Evolutionary conservation across 495 filamentous ascomycete genomes (phyloP).

Genomic region (Xylaria intraflava): DNA sequence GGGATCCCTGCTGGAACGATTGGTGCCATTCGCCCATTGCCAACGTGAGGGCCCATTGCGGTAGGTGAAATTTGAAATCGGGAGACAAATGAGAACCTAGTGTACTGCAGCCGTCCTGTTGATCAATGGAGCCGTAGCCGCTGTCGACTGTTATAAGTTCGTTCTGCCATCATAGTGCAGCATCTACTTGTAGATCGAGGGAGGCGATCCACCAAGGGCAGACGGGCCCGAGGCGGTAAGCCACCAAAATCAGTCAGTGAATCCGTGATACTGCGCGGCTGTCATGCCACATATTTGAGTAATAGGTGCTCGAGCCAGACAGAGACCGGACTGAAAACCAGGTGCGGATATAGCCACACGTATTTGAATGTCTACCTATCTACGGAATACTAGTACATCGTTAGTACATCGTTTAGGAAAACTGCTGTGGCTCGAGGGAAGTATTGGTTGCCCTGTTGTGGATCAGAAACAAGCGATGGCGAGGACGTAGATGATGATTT

Average conservation of each 20-base stretch:
- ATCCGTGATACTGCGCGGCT: not conserved
- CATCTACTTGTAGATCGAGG: not conserved
- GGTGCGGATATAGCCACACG: not conserved
- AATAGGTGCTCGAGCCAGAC: not conserved
- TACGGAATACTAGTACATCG: too few relatives aligned
- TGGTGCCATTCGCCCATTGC: not conserved
- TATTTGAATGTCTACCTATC: too few relatives aligned
- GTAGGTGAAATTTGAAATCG: not conserved
- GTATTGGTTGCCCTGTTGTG: too few relatives aligned
- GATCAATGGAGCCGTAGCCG: slow-evolving; percentile 5
- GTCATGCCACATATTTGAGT: not conserved
- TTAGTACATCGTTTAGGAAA: too few relatives aligned
- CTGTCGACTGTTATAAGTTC: not conserved
- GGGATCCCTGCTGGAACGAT: not conserved
- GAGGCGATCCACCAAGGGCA: not conserved
- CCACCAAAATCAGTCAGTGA: not conserved
- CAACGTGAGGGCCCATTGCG: not conserved
- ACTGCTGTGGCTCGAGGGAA: too few relatives aligned
- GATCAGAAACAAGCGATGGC: too few relatives aligned
- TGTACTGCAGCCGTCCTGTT: slow-evolving; percentile 6
- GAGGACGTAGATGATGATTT: not conserved
- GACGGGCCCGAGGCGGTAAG: too few relatives aligned
- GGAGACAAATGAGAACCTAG: slow-evolving; percentile 3
- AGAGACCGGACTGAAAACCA: not conserved
- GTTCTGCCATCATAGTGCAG: not conserved